These are phyloP conservation scores for Euphorbia pulcherrima DNA, from an alignment of 345 rosid genomes.

Conservation along the genomic window DNA sequence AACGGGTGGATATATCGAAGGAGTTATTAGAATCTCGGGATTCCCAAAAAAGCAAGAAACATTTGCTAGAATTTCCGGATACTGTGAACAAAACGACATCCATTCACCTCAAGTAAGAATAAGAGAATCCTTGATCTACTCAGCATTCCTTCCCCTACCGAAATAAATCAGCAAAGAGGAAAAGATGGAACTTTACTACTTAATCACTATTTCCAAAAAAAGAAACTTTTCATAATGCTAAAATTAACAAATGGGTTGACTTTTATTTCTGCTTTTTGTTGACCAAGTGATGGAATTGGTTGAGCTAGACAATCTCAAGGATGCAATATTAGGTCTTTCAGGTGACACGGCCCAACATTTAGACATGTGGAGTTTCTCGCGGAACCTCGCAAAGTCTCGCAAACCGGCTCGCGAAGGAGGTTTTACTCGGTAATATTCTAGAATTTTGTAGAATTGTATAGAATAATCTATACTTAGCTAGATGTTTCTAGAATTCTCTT, in stretches of 20 bases:
- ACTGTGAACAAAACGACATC: slow-evolving; percentile 58
- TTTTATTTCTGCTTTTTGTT: slow-evolving; percentile 44
- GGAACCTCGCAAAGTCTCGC: too few species aligned
- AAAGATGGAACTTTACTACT: slow-evolving; percentile 10
- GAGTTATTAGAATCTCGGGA: slow-evolving; percentile 49
- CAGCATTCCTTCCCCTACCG: slow-evolving; percentile 35
- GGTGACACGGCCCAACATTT: slow-evolving; percentile 71
- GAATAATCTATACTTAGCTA: too few species aligned
- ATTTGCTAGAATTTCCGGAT: slow-evolving; percentile 59
- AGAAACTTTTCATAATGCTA: neutral
- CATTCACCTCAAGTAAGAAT: slow-evolving; percentile 60
- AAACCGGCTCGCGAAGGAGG: too few species aligned
- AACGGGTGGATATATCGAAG: slow-evolving; percentile 46
- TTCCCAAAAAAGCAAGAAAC: slow-evolving; percentile 51
- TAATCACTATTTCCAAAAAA: neutral
- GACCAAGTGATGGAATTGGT: slow-evolving; percentile 68
- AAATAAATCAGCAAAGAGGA: slow-evolving; percentile 22
- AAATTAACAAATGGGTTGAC: neutral
- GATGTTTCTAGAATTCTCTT: too few species aligned
- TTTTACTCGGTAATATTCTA: too few species aligned
- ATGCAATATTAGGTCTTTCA: slow-evolving; percentile 60
- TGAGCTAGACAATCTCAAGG: slow-evolving; percentile 54
- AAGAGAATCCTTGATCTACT: slow-evolving; percentile 47
- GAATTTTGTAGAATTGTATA: too few species aligned
- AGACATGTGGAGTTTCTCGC: too few species aligned